Percentiles rank a stretch among this genome's conserved stretches.
These are phyloP conservation scores for Nothomitra cinnamomea DNA, from an alignment of 2,329 filamentous ascomycete genomes.

Conservation along the genomic window DNA sequence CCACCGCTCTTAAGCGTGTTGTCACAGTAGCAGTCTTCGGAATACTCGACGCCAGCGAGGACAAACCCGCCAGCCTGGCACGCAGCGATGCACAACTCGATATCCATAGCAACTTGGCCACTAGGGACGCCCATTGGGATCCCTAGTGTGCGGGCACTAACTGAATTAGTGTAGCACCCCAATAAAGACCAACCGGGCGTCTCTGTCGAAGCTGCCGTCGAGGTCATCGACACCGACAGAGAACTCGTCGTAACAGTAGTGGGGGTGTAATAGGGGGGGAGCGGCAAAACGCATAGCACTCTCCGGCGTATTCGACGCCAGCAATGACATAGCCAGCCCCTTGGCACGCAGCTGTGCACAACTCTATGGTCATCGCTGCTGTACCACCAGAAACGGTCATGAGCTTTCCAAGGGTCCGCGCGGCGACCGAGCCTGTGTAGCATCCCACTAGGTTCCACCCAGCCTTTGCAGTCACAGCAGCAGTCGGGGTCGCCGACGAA, in stretches of 20 bases:
- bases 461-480: too few species aligned
- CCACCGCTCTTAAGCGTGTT: constrained; percentile 8
- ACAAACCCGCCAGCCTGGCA: not conserved
- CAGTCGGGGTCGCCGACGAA: too few species aligned
- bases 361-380: not conserved
- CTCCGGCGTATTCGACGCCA: constrained; percentile 9
- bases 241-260: too few species aligned
- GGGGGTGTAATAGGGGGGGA: too few species aligned
- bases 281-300: not conserved
- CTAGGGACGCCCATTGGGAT: too few species aligned
- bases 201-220: too few species aligned
- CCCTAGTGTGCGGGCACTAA: too few species aligned
- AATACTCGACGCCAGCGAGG: constrained; percentile 1
- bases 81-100: not conserved
- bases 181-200: too few species aligned
- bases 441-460: not conserved
- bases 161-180: too few species aligned
- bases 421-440: not conserved
- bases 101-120: not conserved
- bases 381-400: not conserved
- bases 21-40: constrained; percentile 12
- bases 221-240: too few species aligned
- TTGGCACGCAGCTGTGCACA: constrained; percentile 24
- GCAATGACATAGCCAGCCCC: constrained; percentile 19
- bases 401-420: not conserved